Conservation (phyloP, 2,329 filamentous ascomycete species). For the Myriosclerotinia scirpicola region DNA sequence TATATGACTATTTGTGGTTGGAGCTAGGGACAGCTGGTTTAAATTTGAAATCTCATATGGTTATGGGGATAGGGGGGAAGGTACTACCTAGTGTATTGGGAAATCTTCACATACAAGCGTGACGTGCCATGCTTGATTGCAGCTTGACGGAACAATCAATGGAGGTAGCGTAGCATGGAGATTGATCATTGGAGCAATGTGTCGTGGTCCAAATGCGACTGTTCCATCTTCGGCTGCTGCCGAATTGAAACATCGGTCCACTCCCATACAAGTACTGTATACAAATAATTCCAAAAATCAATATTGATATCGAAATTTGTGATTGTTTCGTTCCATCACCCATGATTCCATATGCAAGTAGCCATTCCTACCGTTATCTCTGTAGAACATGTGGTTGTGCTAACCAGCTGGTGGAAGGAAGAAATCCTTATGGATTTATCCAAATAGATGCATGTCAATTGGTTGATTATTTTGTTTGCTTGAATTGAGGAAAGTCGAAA, state of each 20-base stretch:
- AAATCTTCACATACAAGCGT: not conserved
- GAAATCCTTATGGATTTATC: not conserved
- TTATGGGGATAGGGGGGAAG: not conserved
- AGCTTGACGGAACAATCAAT: not conserved
- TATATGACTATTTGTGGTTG: not conserved
- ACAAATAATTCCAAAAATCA: not conserved
- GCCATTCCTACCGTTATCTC: constrained; percentile 20
- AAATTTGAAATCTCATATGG: not conserved
- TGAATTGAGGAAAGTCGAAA: not conserved
- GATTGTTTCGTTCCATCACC: constrained; percentile 9
- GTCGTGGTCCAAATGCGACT: constrained; percentile 10
- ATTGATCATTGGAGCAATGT: not conserved
- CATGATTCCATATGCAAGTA: constrained; percentile 23
- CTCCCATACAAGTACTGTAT: constrained; percentile 6
- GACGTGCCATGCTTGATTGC: constrained; percentile 3
- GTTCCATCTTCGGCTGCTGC: constrained; percentile 20
- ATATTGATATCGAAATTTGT: constrained; percentile 17
- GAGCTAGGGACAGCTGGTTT: not conserved
- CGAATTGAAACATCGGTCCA: constrained; percentile 16
- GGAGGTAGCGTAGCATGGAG: not conserved
- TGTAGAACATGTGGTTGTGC: constrained; percentile 14
- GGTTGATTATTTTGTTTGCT: constrained; percentile 3
- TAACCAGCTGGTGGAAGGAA: not conserved
- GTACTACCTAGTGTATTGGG: not conserved
- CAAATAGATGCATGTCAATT: not conserved